A percentile compares a stretch with the other conserved stretches of the same genome.
phyloP scores from a whole-genome alignment of 2,329 filamentous ascomycete genomes.

The Botryotinia narcissicola region DNA sequence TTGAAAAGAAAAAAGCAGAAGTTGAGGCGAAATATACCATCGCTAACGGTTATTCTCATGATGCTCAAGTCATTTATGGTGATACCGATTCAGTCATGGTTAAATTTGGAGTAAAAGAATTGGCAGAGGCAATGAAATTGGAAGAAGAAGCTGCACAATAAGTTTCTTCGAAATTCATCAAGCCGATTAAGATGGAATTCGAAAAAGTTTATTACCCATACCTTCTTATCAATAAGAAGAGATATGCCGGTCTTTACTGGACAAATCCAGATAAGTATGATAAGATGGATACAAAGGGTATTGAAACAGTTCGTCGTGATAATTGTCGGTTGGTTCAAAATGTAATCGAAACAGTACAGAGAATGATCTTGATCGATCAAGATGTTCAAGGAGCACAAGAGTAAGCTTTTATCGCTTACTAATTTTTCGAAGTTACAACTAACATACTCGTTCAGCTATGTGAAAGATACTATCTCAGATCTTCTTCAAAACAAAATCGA shows the following conservation, averaged over 20 bases:
- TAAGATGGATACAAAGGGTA: slow-evolving; percentile 99
- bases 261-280: slow-evolving; percentile 92
- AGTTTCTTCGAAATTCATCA: slow-evolving; percentile 89
- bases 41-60: slow-evolving; percentile 89
- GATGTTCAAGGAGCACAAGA: slow-evolving; percentile 89
- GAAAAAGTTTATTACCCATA: slow-evolving; percentile 99
- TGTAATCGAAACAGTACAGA: slow-evolving; percentile 92
- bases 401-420: slow-evolving; percentile 53
- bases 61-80: slow-evolving; percentile 96
- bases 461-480: slow-evolving; percentile 93
- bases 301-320: slow-evolving; percentile 94
- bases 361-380: slow-evolving; percentile 92
- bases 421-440: background rate
- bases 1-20: slow-evolving; percentile 95
- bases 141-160: slow-evolving; percentile 88
- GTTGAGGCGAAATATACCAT: slow-evolving; percentile 88
- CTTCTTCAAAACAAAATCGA: slow-evolving; percentile 96
- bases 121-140: slow-evolving; percentile 87
- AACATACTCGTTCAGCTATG: slow-evolving; percentile 46
- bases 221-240: slow-evolving; percentile 98
- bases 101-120: slow-evolving; percentile 88
- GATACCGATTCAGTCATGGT: slow-evolving; percentile 99
- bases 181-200: slow-evolving; percentile 98
- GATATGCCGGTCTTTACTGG: slow-evolving; percentile 97
- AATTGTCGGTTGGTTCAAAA: slow-evolving; percentile 95